Base-by-base conservation (phyloP, 805 yeast species). In the Saturnispora quitensis region DNA sequence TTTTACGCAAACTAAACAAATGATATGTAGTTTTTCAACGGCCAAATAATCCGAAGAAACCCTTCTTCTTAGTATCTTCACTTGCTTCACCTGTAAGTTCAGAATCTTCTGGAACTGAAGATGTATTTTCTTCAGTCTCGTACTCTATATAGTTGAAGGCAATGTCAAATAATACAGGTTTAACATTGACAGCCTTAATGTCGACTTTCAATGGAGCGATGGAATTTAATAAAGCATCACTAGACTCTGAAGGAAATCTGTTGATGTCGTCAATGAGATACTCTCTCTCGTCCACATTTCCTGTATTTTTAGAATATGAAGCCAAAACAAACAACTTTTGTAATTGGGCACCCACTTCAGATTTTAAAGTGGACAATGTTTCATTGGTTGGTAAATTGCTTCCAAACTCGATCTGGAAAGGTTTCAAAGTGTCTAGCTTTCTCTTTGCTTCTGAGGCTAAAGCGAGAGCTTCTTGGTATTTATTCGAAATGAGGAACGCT, bases 131-230 rank as follows among this genome's bases (percentile, higher is more conserved):
- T 28, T n/a, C 45, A n/a, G 56, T 60, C n/a, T 69, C 71, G 60
- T 81, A 82, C 35, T 74, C 73, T 50, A 90, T 76, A 62, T 86
- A 89, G 64, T 89, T 90, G 72, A 74, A 90, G 0, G 95, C 98
- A 57, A 88, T 73, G 64, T 91, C 99, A 61, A 89, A 93, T 61
- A 90, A 76, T 9, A 89, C 95, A 0, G 99, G 97, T 68, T 93
- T 91, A 52, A 84, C 78, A 50, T 81, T 75, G 1, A 86, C 79
- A 1, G 95, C 86, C 56, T 69, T 71, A 40, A 89, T 47, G n/a
- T 55, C 47, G 12, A 65, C 60, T 4, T 63, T 60, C 18, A 70
- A 53, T 48, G 66, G 60, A 3, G 65, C 68, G 48, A 69, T 54
- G 25, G 49, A 59, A 2, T 67, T 62, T 44, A 75, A 55, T 1